Evolutionary conservation across 2,329 filamentous ascomycete genomes (phyloP).

Genomic region (Aschersonia sp.): DNA sequence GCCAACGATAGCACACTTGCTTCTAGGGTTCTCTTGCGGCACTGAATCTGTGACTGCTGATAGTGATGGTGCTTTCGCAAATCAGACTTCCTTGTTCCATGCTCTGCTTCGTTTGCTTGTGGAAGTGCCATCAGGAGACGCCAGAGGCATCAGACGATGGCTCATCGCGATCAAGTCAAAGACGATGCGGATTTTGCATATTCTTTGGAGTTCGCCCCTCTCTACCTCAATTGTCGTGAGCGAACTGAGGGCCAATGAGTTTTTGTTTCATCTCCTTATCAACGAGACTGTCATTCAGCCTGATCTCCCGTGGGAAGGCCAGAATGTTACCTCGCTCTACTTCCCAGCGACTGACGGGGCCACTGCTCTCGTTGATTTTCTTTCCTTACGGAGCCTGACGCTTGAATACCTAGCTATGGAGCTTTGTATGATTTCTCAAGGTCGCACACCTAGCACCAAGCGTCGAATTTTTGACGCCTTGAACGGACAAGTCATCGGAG

Average conservation of each 20-base stretch:
- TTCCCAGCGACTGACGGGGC: conserved; percentile 60
- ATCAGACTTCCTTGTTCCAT: conserved; percentile 69
- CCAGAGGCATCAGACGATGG: conserved; percentile 50
- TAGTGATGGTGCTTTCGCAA: conserved; percentile 54
- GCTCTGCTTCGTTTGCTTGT: conserved; percentile 59
- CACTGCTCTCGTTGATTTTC: conserved; percentile 59
- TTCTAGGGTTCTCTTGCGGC: conserved; percentile 76
- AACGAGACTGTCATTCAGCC: conserved; percentile 57
- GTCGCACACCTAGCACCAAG: conserved; percentile 56
- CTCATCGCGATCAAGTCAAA: conserved; percentile 55
- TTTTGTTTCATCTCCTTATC: conserved; percentile 64
- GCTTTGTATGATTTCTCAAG: conserved; percentile 61
- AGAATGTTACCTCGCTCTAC: conserved; percentile 41
- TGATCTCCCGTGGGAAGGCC: conserved; percentile 60
- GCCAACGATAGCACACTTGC: conserved; percentile 78
- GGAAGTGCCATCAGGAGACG: conserved; percentile 50
- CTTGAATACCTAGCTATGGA: conserved; percentile 80
- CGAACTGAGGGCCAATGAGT: conserved; percentile 66
- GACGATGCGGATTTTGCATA: conserved; percentile 58
- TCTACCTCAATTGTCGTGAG: conserved; percentile 62
- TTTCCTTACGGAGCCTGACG: conserved; percentile 61
- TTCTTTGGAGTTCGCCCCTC: conserved; percentile 72
- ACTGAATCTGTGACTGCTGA: conserved; percentile 56
- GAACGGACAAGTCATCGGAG: conserved; percentile 58
- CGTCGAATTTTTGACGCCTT: conserved; percentile 56